Percentiles rank a stretch among this genome's conserved stretches.
Conservation (phyloP, 495 filamentous ascomycete species). For the Penicillium angulare region DNA sequence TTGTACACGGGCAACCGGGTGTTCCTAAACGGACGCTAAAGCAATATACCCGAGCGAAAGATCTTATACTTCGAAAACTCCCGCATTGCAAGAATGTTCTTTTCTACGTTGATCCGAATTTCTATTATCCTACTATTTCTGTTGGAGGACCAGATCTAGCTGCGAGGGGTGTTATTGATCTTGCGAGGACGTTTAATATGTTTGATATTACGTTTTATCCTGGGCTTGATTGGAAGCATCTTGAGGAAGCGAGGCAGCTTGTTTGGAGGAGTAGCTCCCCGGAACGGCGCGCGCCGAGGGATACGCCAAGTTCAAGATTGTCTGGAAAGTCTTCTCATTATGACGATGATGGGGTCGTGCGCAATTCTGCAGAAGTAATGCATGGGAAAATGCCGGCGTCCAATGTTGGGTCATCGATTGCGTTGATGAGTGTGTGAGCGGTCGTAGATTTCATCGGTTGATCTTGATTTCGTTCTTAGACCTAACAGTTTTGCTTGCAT, state of each 20-base stretch:
- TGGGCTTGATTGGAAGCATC: slow-evolving; percentile 22
- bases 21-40: slow-evolving; percentile 36
- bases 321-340: background rate
- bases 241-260: slow-evolving; percentile 27
- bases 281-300: background rate
- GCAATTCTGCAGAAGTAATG: background rate
- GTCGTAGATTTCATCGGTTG: too few species aligned
- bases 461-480: too few species aligned
- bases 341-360: background rate
- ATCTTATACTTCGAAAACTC: slow-evolving; percentile 22
- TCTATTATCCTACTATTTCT: slow-evolving; percentile 32
- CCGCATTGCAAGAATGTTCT: slow-evolving; percentile 27
- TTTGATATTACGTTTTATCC: slow-evolving; percentile 33
- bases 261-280: slow-evolving; percentile 20
- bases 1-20: slow-evolving; percentile 36
- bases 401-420: background rate
- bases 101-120: slow-evolving; percentile 39
- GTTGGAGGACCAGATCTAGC: slow-evolving; percentile 31
- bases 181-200: slow-evolving; percentile 28
- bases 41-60: slow-evolving; percentile 32
- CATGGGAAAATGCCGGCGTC: background rate
- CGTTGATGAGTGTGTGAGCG: too few species aligned
- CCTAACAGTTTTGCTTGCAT: too few species aligned
- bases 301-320: background rate
- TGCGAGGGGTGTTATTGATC: slow-evolving; percentile 31